Evolutionary conservation across 345 rosid species (phyloP), one percentile per base, ranked within the genome.

Genomic region (Gossypium bickii): DNA sequence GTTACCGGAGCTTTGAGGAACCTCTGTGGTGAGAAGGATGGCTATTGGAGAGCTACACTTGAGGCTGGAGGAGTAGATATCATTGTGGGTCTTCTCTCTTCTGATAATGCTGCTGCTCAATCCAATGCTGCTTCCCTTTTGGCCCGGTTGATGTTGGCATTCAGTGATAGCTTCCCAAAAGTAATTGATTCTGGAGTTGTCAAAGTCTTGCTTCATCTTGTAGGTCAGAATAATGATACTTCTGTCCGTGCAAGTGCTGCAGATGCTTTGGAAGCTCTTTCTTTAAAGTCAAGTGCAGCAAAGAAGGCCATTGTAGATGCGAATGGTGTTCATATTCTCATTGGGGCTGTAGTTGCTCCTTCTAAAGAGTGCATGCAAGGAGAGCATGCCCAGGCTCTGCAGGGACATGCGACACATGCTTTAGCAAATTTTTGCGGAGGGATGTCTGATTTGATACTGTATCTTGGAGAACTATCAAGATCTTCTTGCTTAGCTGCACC

Each of bases 81-180:
- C 72, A 90, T 92, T 68, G 84, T 91, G 62, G 85, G 82, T 57
- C 92, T 91, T 83, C 76, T 93, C 38, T 87, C 89, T 72, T 93
- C 98, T 68, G 96, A 86, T 75, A 90, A 87, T 78, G 80, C 87
- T 15, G 82, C 87, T 78, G 80, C 96, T 75, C 93, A 88, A 82
- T 82, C 97, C 75, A 91, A 91, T 78, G 89, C 97, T 56, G 97
- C 97, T 74, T 86, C 94, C 83, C 93, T 93, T 7, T 86, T 93
- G 87, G 96, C 96, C 55, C 86, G 87, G 67, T 76, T 92, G 73
- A 81, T 89, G 83, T 80, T 87, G 85, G 86, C 88, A 69, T 90
- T 93, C 76, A 80, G 83, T 34, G 85, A 86, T 70, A 89, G 89
- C 76, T 80, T 87, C 58, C 77, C 90, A 27, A 87, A 83, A 76